Conservation (phyloP, 2,329 filamentous ascomycete species). For the Rhynchosporium graminicola region DNA sequence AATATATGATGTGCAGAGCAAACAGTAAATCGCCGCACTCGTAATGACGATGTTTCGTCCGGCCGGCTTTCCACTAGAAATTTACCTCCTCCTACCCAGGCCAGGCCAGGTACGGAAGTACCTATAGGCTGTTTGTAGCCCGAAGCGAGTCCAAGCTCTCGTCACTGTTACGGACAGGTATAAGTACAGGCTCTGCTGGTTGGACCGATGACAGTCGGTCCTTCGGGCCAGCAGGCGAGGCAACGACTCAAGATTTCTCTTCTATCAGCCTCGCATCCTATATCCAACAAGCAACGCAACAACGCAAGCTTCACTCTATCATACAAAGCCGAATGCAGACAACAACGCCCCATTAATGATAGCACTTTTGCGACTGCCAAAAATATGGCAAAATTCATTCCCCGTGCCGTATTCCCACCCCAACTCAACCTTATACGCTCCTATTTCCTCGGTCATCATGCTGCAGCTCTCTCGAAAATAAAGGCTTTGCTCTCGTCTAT, state of each 20-base stretch:
- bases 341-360: conserved; percentile 22
- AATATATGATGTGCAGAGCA: background rate
- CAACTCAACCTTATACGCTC: conserved; percentile 78
- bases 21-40: conserved; percentile 5
- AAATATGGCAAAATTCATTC: conserved; percentile 57
- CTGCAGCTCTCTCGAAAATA: conserved; percentile 78
- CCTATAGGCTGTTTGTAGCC: background rate
- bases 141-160: conserved; percentile 7
- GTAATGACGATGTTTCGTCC: conserved; percentile 7
- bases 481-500: conserved; percentile 76
- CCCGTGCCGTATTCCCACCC: conserved; percentile 71
- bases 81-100: background rate
- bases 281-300: conserved; percentile 27
- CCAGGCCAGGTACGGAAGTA: too few species aligned
- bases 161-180: background rate
- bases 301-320: background rate
- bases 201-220: background rate
- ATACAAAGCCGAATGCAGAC: background rate
- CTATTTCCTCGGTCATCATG: conserved; percentile 94
- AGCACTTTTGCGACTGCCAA: conserved; percentile 18
- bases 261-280: conserved; percentile 7
- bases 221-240: background rate
- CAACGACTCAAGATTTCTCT: background rate
- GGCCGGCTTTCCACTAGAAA: conserved; percentile 2
- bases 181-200: background rate